Evolutionary conservation across 169 alveolate species (phyloP).

Genomic region (Babesia divergens): DNA sequence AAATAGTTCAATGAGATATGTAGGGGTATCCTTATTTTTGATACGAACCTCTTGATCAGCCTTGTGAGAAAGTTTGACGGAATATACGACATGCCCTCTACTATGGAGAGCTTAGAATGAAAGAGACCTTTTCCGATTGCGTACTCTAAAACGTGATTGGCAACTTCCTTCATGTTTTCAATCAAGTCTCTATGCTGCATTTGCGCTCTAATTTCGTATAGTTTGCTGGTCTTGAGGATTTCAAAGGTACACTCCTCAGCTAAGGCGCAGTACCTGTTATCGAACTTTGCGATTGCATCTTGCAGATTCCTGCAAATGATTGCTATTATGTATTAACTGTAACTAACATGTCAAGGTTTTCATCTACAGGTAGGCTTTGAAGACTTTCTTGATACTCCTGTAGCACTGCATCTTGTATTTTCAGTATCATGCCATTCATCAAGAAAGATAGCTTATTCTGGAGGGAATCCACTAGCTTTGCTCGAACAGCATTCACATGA

Average conservation of each 20-base stretch:
- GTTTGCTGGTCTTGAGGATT: neutral
- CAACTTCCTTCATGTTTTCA: constrained; percentile 30
- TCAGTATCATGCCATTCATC: constrained; percentile 24
- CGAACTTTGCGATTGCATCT: constrained; percentile 27
- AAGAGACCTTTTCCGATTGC: constrained; percentile 41
- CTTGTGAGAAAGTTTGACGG: constrained; percentile 21
- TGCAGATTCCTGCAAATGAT: constrained; percentile 12
- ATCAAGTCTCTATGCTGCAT: constrained; percentile 28
- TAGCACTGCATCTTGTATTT: constrained; percentile 8
- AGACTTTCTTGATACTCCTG: constrained; percentile 29
- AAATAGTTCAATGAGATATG: constrained; percentile 36
- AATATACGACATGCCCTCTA: constrained; percentile 35
- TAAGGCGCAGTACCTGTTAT: constrained; percentile 22
- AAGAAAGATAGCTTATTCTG: constrained; percentile 10
- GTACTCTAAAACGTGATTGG: constrained; percentile 38
- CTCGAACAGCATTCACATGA: neutral
- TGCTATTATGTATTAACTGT: neutral
- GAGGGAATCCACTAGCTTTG: constrained; percentile 4
- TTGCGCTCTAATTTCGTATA: constrained; percentile 21
- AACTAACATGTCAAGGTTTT: constrained; percentile 18
- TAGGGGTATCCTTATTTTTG: constrained; percentile 33
- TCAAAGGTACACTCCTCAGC: constrained; percentile 6
- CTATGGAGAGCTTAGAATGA: constrained; percentile 31
- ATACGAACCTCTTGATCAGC: constrained; percentile 1
- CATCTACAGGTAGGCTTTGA: constrained; percentile 15